Evolutionary conservation across 345 rosid genomes (phyloP), one percentile per base, ranked within the genome.

Genomic region (Eucalyptus regnans): DNA sequence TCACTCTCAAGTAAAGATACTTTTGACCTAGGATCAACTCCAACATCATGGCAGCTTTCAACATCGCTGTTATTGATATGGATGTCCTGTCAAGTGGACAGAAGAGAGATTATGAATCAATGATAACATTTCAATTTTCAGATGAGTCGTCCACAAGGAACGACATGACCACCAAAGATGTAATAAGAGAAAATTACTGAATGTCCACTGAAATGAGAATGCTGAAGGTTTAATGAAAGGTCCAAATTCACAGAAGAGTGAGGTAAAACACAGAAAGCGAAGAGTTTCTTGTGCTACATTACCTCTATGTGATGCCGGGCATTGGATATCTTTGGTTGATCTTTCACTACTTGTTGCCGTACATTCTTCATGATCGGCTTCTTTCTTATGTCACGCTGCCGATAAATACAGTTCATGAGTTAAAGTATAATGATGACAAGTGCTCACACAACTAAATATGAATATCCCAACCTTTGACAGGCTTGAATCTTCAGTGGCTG

Each of bases 231-330:
- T 85, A 79, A 50, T 48, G 64, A 52, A 76, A 76, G 83, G 83
- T 37, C 14, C 48, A 76, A 5, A 76, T 76, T 76, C 48, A 20
- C 29, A 76, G 83, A 37, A 33, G 20, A 71, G 23, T 27, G 49
- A 12, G 52, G 31, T 64, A 13, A 86, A 87, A 76, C 62, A 87
- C 46, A 86, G 49, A 60, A 31, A 43, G 22, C 25, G 12, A 29
- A 37, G 50, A 87, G 31, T 10, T 33, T 37, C 66, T 22, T 46
- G 43, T 58, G 83, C 29, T 46, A 6, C 87, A 76, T 81, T 90
- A 93, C 94, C 88, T 91, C 92, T 91, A 76, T 90, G 64, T 86
- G 86, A 87, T 89, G 54, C 51, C 49, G 62, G 51, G 88, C 64
- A 43, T 79, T 68, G 54, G 54, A 29, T 29, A 88, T 68, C 58